These are phyloP conservation scores for Kluyveromyces wickerhamii DNA, from an alignment of 805 yeast genomes.

Conservation along the genomic window DNA sequence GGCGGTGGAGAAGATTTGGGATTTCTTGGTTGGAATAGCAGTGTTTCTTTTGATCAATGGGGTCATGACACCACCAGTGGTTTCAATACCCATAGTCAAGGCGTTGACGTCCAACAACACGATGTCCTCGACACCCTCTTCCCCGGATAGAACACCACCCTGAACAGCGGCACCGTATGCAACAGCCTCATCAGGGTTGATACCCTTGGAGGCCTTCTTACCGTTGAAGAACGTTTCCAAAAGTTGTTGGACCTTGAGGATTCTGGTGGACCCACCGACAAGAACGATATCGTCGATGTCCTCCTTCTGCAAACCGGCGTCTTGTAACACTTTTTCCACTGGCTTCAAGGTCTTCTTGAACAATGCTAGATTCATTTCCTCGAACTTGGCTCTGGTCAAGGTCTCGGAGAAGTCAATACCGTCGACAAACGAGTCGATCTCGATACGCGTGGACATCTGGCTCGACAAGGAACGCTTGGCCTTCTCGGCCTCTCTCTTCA, in stretches of 20 bases:
- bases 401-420: conserved; percentile 95
- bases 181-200: conserved; percentile 99
- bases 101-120: conserved; percentile 91
- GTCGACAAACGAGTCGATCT: conserved; percentile 89
- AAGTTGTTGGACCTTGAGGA: conserved; percentile 94
- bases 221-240: conserved; percentile 87
- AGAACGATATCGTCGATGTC: conserved; percentile 92
- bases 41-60: conserved; percentile 91
- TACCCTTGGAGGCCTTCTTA: conserved; percentile 94
- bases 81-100: conserved; percentile 90
- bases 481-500: conserved; percentile 96
- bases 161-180: conserved; percentile 99
- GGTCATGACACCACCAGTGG: conserved; percentile 97
- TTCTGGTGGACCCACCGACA: conserved; percentile 99
- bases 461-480: conserved; percentile 95
- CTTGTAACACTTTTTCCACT: conserved; percentile 91
- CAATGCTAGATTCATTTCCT: conserved; percentile 86
- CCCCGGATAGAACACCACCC: conserved; percentile 96
- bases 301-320: conserved; percentile 78
- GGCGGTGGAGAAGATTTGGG: conserved; percentile 92
- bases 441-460: conserved; percentile 92
- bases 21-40: conserved; percentile 90
- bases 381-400: conserved; percentile 94
- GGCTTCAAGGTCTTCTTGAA: conserved; percentile 94
- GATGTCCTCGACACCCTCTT: conserved; percentile 84